Evolutionary conservation across 176 grass and related monocot genomes (phyloP), one percentile per base, ranked within the genome.

Genomic region (Zoysia japonica): DNA sequence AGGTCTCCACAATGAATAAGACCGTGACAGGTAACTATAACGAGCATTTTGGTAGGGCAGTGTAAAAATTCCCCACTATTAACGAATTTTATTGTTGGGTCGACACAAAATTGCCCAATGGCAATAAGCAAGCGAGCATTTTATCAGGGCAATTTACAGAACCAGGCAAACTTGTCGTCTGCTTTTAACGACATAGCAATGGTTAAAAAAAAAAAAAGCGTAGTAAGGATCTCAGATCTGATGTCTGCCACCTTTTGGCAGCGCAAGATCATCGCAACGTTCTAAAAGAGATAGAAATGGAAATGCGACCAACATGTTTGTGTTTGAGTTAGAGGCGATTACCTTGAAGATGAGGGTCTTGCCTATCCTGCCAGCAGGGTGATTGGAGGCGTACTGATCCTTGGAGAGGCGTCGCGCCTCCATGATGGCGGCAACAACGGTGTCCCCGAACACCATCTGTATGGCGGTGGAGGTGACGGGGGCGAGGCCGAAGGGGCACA

Each of bases 291-390:
- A 7, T 46, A 38, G 20, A 48, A 63, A 75, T n/a, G 20, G 75
- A 43, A 71, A 65, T 65, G 47, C 71, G 9, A 8, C 16, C 35
- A 47, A 14, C 39, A 36, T 59, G 43, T 35, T 70, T 47, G 2
- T 68, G 47, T 7, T 46, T 57, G 65, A 7, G 19, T 80, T 80
- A 56, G 64, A 78, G 47, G 46, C 37, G n/a, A 49, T 6, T 72
- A 99, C 96, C 90, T 99, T 99, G 76, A 96, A 95, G 79, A 99
- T 93, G 71, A 99, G 96, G 50, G 86, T 89, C 72, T 99, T 99
- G 19, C 96, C 96, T 28, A 99, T 99, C 84, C 91, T 99, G 37
- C 96, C 96, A 47, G 96, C 92, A 6, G 96, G 92, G 85, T 99
- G 96, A 83, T 99, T 99, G 11, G 72, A 5, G 1, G 96, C 92